These are phyloP conservation scores for Kokia cookei DNA, from an alignment of 441 rosid genomes.

Conservation along the genomic window DNA sequence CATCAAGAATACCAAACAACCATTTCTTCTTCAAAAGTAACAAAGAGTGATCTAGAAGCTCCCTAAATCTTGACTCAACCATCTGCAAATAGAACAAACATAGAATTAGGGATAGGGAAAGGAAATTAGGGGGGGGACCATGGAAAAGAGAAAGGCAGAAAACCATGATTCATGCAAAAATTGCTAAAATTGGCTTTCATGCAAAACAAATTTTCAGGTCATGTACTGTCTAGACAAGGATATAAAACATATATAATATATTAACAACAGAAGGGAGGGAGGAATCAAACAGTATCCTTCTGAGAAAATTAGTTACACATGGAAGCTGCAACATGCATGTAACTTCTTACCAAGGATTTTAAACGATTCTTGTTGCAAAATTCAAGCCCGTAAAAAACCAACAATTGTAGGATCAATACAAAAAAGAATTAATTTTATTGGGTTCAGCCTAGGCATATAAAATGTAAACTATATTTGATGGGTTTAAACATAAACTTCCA, in stretches of 20 bases:
- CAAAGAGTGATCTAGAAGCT: slow-evolving; percentile 83
- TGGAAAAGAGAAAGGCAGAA: background rate
- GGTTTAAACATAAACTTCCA: background rate
- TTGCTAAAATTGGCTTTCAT: background rate
- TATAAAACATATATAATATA: background rate
- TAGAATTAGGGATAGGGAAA: background rate
- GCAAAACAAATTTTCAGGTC: background rate
- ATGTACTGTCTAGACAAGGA: background rate
- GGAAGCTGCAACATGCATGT: background rate
- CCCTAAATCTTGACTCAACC: slow-evolving; percentile 88
- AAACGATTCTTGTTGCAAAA: background rate
- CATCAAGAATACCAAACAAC: slow-evolving; percentile 88
- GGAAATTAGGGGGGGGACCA: background rate
- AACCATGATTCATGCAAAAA: background rate
- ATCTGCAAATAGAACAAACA: slow-evolving; percentile 43
- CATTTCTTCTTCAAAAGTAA: slow-evolving; percentile 86
- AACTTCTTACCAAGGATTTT: background rate
- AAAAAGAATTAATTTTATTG: background rate
- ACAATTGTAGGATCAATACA: background rate
- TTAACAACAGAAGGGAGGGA: background rate
- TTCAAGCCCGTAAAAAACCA: background rate
- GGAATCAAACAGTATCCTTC: background rate
- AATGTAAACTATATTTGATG: background rate
- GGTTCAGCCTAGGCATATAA: background rate
- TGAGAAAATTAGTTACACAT: background rate